Evolutionary conservation across 805 yeast species (phyloP).

Genomic region (Spathaspora hagerdaliae): DNA sequence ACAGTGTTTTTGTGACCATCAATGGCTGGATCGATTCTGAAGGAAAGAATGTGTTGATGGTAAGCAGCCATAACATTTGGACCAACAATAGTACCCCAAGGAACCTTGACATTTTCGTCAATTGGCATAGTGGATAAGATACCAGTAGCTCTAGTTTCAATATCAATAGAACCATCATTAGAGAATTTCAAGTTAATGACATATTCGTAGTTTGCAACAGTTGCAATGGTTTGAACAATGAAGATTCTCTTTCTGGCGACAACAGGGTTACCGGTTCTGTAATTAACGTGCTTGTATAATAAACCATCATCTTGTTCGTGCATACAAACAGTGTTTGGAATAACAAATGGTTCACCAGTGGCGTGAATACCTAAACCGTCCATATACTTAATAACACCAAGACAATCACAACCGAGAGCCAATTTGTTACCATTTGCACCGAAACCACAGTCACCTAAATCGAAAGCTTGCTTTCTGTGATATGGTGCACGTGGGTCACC

Average conservation of each 20-base stretch:
- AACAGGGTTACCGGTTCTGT: slow-evolving; percentile 67
- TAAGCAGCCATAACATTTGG: slow-evolving; percentile 81
- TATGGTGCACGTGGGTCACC: slow-evolving; percentile 79
- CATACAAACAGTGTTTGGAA: slow-evolving; percentile 72
- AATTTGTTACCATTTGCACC: slow-evolving; percentile 70
- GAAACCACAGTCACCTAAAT: slow-evolving; percentile 81
- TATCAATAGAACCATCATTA: slow-evolving; percentile 73
- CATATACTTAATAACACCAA: slow-evolving; percentile 72
- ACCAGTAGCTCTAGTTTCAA: slow-evolving; percentile 84
- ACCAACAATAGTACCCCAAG: slow-evolving; percentile 73
- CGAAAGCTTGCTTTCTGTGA: slow-evolving; percentile 85
- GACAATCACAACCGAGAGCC: slow-evolving; percentile 75
- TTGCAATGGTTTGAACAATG: slow-evolving; percentile 75
- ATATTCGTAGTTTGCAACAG: slow-evolving; percentile 83
- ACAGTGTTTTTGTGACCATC: slow-evolving; percentile 80
- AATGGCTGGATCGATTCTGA: slow-evolving; percentile 77
- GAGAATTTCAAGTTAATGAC: slow-evolving; percentile 67
- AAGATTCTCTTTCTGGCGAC: slow-evolving; percentile 77
- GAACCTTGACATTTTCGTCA: slow-evolving; percentile 61
- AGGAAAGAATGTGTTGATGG: slow-evolving; percentile 77
- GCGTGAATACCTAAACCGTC: slow-evolving; percentile 56
- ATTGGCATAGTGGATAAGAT: slow-evolving; percentile 81
- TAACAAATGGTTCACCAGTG: slow-evolving; percentile 57
- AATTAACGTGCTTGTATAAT: slow-evolving; percentile 75
- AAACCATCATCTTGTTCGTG: slow-evolving; percentile 79